Conservation (phyloP, 2,329 filamentous ascomycete species). For the Fusarium dlaminii region DNA sequence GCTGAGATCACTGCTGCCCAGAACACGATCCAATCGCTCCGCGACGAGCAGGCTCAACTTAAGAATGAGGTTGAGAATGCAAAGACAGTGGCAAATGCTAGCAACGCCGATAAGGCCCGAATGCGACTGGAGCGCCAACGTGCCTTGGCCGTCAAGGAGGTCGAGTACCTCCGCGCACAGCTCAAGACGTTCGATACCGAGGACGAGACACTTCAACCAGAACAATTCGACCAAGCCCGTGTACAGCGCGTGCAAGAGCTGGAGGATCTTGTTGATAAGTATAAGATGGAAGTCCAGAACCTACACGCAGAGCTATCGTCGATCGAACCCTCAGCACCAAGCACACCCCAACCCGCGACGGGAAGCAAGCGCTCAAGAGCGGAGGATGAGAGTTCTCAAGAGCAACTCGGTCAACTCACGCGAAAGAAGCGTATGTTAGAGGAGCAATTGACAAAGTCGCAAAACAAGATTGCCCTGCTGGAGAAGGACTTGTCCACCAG, state of each 20-base stretch:
- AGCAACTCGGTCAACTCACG: slow-evolving; percentile 83
- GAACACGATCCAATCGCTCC: slow-evolving; percentile 74
- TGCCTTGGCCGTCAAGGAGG: slow-evolving; percentile 86
- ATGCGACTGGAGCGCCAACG: slow-evolving; percentile 87
- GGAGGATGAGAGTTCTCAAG: slow-evolving; percentile 69
- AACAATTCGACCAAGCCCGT: slow-evolving; percentile 80
- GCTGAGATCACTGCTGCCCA: slow-evolving; percentile 83
- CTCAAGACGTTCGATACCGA: slow-evolving; percentile 89
- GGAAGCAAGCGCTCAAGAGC: slow-evolving; percentile 73
- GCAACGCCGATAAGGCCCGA: slow-evolving; percentile 71
- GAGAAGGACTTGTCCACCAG: slow-evolving; percentile 79
- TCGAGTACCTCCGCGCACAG: slow-evolving; percentile 92
- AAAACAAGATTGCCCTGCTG: slow-evolving; percentile 75
- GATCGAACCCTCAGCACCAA: slow-evolving; percentile 58
- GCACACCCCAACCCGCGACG: slow-evolving; percentile 51
- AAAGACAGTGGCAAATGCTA: slow-evolving; percentile 60
- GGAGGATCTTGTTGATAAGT: slow-evolving; percentile 86
- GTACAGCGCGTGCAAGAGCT: slow-evolving; percentile 79
- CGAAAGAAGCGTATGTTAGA: slow-evolving; percentile 90
- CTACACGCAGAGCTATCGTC: slow-evolving; percentile 79
- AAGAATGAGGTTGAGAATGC: slow-evolving; percentile 76
- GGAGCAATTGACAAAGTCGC: slow-evolving; percentile 75
- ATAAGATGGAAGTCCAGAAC: slow-evolving; percentile 80
- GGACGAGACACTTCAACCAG: slow-evolving; percentile 85
- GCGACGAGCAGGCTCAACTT: slow-evolving; percentile 74